Evolutionary conservation across 2,329 filamentous ascomycete genomes (phyloP).

Genomic region (Hypoxylon rubiginosum): DNA sequence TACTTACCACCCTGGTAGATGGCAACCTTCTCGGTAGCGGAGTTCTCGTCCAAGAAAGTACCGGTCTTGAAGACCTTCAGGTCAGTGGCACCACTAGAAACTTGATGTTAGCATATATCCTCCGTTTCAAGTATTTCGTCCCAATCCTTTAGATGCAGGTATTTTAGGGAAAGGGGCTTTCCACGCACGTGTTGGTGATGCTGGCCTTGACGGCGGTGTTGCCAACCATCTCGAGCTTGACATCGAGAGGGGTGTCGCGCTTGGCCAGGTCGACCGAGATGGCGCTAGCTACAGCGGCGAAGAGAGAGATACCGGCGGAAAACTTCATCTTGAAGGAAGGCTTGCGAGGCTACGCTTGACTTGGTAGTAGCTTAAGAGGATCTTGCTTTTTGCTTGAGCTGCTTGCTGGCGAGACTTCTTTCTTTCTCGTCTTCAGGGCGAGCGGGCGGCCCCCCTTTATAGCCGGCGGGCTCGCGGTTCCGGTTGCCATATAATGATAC

Average conservation of each 20-base stretch:
- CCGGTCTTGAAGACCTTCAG: slow-evolving; percentile 68
- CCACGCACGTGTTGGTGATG: slow-evolving; percentile 62
- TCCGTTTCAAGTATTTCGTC: not conserved
- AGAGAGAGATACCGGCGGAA: slow-evolving; percentile 52
- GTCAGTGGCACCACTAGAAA: slow-evolving; percentile 55
- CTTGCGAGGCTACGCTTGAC: slow-evolving; percentile 16
- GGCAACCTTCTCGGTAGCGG: slow-evolving; percentile 67
- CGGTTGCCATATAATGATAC: slow-evolving; percentile 17
- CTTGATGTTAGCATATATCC: slow-evolving; percentile 11
- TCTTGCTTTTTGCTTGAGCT: slow-evolving; percentile 34
- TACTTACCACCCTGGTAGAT: slow-evolving; percentile 63
- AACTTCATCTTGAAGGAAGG: slow-evolving; percentile 56
- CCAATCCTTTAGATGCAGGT: not conserved
- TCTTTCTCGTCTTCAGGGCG: slow-evolving; percentile 16
- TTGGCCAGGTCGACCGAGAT: slow-evolving; percentile 52
- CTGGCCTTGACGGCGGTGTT: slow-evolving; percentile 68
- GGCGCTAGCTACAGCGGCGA: slow-evolving; percentile 55
- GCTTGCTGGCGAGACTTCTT: slow-evolving; percentile 40
- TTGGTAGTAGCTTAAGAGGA: slow-evolving; percentile 16
- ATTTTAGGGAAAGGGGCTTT: not conserved
- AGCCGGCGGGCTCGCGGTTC: slow-evolving; percentile 20
- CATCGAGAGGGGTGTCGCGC: slow-evolving; percentile 58
- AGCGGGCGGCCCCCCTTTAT: slow-evolving; percentile 29
- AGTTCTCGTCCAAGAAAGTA: slow-evolving; percentile 63
- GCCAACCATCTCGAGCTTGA: slow-evolving; percentile 62